Base-by-base conservation (phyloP, 1,284 basidiomycete genomes). In the Kwoniella shivajii region DNA sequence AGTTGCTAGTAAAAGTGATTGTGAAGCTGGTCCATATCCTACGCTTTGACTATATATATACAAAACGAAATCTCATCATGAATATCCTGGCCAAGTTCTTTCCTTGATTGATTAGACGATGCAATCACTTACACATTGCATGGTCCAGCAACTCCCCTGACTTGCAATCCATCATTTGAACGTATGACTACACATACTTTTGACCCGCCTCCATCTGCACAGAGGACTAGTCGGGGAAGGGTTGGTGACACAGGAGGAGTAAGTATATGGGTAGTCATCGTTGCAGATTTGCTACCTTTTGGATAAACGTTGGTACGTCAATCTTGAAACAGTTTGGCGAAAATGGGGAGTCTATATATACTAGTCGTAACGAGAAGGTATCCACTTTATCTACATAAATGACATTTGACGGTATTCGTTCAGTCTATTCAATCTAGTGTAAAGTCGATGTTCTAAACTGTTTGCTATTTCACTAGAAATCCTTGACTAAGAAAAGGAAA, bases 171-270 rank as follows among this genome's bases (percentile, higher is more conserved):
- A 45, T 74, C 71, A 18, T 48, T 41, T 16, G 64, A 53, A 18
- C 71, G 62, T 13, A 75, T 65, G 22, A 73, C 70, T 29, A 75
- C 71, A 43, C 59, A 65, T 38, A 75, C 69, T 54, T 75, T 75
- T 22, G 68, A 69, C 31, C 74, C 74, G 22, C 74, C 73, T 34
- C 72, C 72, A 59, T 75, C 73, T 3, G 60, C 60, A 42, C 60
- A 62, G 47, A 68, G 63, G 34, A 74, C 65, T 30, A 75, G 62
- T 18, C 54, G 56, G 4, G 67, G 66, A 10, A 36, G 24, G 22
- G 16, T 22, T 2, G 48, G 38, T 22, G 18, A 37, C 10, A 30
- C 51, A 18, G 54, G 54, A 10, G 60, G 59, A 1, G 60, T 59
- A 39, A 51, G 54, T 33, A 55, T 42, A 20, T 53, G 45, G 30